These are phyloP conservation scores for Isoetes taiwanensis DNA, from an alignment of 75 land plant species.

Conservation along the genomic window DNA sequence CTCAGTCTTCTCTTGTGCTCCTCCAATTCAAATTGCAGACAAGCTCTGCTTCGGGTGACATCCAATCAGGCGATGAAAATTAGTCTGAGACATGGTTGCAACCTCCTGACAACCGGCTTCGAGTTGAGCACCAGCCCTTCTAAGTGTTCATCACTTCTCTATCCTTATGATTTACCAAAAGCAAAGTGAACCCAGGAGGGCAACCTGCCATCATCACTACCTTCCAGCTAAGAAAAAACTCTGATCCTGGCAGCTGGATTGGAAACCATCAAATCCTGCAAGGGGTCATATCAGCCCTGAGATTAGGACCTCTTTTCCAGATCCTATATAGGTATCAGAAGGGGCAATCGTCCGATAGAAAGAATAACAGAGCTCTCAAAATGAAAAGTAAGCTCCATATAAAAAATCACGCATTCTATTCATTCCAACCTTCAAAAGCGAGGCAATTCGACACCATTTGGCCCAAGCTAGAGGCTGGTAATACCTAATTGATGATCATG, in stretches of 20 bases:
- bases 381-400: slow-evolving; percentile 48
- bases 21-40: slow-evolving; percentile 35
- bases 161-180: slow-evolving; percentile 77
- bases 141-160: slow-evolving; percentile 17
- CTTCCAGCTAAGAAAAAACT: slow-evolving; percentile 38
- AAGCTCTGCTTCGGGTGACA: slow-evolving; percentile 39
- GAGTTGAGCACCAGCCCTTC: slow-evolving; percentile 18
- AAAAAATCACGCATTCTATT: slow-evolving; percentile 42
- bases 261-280: slow-evolving; percentile 17
- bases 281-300: slow-evolving; percentile 46
- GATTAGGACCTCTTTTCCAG: slow-evolving; percentile 44
- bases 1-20: slow-evolving; percentile 38
- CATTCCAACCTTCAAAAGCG: slow-evolving; percentile 28
- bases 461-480: slow-evolving; percentile 25
- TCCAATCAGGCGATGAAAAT: slow-evolving; percentile 78
- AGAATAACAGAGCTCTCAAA: slow-evolving; percentile 56
- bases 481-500: slow-evolving; percentile 16
- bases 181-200: slow-evolving; percentile 63
- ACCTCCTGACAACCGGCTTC: slow-evolving; percentile 30
- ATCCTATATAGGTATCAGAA: slow-evolving; percentile 41
- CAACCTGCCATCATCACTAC: slow-evolving; percentile 30
- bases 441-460: slow-evolving; percentile 41
- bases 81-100: slow-evolving; percentile 75
- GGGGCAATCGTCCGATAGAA: slow-evolving; percentile 40
- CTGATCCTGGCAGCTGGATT: slow-evolving; percentile 9